These are phyloP conservation scores for Gamsiella multidivaricata DNA, from an alignment of 192 early-diverging fungal species.

Conservation along the genomic window DNA sequence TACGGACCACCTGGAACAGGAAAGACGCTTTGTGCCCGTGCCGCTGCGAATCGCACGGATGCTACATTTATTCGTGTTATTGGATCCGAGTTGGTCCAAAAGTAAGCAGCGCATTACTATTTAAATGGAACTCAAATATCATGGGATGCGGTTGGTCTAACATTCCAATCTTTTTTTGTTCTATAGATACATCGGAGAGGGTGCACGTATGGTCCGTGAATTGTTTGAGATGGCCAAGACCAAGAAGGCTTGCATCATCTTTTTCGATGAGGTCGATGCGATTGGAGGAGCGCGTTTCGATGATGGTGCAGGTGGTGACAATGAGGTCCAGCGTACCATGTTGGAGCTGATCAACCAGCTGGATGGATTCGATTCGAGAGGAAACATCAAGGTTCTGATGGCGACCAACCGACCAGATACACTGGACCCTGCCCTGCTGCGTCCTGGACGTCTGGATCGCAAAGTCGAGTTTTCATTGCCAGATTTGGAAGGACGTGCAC, in stretches of 20 bases:
- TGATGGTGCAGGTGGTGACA: constrained; percentile 98
- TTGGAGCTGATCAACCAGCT: constrained; percentile 99
- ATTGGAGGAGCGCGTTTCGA: constrained; percentile 98
- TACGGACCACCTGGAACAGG: constrained; percentile 98
- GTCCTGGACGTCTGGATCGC: constrained; percentile 97
- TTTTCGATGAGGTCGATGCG: constrained; percentile 99
- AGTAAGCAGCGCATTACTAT: too few species aligned
- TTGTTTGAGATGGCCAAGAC: constrained; percentile 99
- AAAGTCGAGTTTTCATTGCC: constrained; percentile 98
- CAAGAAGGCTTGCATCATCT: constrained; percentile 99
- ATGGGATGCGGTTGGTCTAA: too few species aligned
- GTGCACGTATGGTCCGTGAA: constrained; percentile 99
- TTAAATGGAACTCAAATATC: too few species aligned
- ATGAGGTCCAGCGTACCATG: constrained; percentile 99
- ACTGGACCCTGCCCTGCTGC: constrained; percentile 95
- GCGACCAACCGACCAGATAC: constrained; percentile 98
- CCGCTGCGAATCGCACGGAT: constrained; percentile 99
- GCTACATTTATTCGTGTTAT: constrained; percentile 99
- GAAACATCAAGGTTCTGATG: constrained; percentile 99
- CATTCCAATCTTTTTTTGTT: background rate
- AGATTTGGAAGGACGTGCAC: constrained; percentile 95
- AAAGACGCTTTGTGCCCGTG: constrained; percentile 97
- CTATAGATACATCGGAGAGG: constrained; percentile 91
- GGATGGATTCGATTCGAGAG: constrained; percentile 98
- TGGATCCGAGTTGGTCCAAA: constrained; percentile 99